Evolutionary conservation across 2,329 filamentous ascomycete genomes (phyloP), one percentile per base, ranked within the genome.

Genomic region (Septoria petroselini): DNA sequence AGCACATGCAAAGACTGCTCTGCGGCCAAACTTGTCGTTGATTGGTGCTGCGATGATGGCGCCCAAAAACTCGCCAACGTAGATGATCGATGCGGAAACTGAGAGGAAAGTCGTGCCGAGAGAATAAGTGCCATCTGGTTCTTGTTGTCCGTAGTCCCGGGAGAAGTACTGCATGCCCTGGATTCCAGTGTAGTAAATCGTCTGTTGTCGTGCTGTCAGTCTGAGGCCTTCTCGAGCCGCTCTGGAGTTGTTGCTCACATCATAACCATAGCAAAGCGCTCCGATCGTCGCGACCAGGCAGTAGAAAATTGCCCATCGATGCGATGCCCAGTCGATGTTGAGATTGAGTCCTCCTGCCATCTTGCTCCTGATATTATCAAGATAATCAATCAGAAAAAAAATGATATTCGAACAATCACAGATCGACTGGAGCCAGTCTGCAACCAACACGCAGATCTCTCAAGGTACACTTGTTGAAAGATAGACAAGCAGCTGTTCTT

Each of bases 111-210:
- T 53, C 2, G 55, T 58, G 15, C 48, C 50, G 14, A 58, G 44
- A 29, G 50, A 47, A 19, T 52, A 58, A 12, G 53, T 53, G 12
- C 53, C 53, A 14, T 51, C 49, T 18, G 53, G 42, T 39, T 43
- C 34, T 23, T 41, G 47, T n/a, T 21, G 15, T 14, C 55, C 55
- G 33, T 58, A 56, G 44, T 58, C 53, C 17, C 53, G 53, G 14
- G 48, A 44, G 18, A 58, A 58, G 48, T 52, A 55, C 14, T 39
- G 23, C 55, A 58, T 58, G 25, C 55, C 53, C 31, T 58, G 55
- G 30, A 58, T 58, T 21, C 55, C 55, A 11, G 55, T 58, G 39
- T 56, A 58, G 44, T 58, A 56, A 30, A 58, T 55, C 3, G 55
- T 53, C 54, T 57, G 15, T 18, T n/a, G 14, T 11, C 25, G 38